These are phyloP conservation scores for Aureoboletus auriporus DNA, from an alignment of 768 basidiomycete species.

Conservation along the genomic window DNA sequence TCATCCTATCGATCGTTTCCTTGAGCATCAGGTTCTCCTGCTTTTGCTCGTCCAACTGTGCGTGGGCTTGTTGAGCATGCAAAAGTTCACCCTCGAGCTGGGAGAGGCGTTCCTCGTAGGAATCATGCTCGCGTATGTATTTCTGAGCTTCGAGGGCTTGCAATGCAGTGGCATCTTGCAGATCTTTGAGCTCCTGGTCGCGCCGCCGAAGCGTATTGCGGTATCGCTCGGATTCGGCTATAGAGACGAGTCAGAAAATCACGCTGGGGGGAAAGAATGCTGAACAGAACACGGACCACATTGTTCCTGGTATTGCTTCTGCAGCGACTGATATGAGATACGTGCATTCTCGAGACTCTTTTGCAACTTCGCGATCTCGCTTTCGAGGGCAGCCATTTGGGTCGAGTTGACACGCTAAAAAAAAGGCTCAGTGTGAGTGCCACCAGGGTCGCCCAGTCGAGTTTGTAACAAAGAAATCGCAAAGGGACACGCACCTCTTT, in stretches of 20 bases:
- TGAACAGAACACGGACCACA: slow-evolving; percentile 49
- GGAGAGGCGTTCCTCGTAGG: slow-evolving; percentile 66
- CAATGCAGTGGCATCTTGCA: slow-evolving; percentile 55
- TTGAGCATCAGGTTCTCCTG: slow-evolving; percentile 90
- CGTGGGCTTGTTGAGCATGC: slow-evolving; percentile 66
- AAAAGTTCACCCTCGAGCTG: slow-evolving; percentile 70
- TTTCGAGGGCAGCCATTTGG: slow-evolving; percentile 69
- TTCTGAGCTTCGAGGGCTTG: slow-evolving; percentile 67
- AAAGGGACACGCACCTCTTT: slow-evolving; percentile 66
- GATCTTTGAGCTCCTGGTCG: slow-evolving; percentile 66
- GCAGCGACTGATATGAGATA: slow-evolving; percentile 67
- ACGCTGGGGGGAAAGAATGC: not conserved
- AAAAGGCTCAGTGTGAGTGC: slow-evolving; percentile 8
- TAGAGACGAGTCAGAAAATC: not conserved
- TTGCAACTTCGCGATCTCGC: slow-evolving; percentile 73
- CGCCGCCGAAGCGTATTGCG: slow-evolving; percentile 69
- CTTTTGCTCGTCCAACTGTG: slow-evolving; percentile 85
- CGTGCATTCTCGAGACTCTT: slow-evolving; percentile 72
- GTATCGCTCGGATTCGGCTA: slow-evolving; percentile 76
- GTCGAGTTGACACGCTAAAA: slow-evolving; percentile 56
- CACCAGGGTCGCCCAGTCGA: not conserved
- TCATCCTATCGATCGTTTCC: slow-evolving; percentile 93
- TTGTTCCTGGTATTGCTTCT: slow-evolving; percentile 89
- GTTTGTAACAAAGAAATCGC: not conserved
- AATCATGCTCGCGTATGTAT: slow-evolving; percentile 62